Evolutionary conservation across 345 rosid species (phyloP), one percentile per base, ranked within the genome.

Genomic region (Heritiera littoralis): DNA sequence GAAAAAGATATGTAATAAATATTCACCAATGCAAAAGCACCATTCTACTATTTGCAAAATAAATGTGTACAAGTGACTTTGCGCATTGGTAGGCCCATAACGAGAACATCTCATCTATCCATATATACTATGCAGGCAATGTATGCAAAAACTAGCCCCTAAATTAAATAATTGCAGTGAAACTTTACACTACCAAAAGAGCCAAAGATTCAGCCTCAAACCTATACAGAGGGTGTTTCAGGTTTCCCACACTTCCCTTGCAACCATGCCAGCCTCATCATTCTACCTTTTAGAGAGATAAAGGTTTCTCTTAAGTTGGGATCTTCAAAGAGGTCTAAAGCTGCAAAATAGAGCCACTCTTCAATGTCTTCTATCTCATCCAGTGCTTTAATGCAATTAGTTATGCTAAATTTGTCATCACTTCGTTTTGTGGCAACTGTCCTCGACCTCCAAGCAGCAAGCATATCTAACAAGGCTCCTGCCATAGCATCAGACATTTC

Each of bases 271-370:
- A 89, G 77, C 76, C 91, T 63, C 23, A 83, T 46, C 77, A 74
- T 81, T 38, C 86, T 76, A 28, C 83, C 85, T 72, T 85, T 89
- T 54, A 91, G 81, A 52, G 91, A 91, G 3, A 94, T 61, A 72
- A 92, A 94, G 0, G 90, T 91, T 86, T 87, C 92, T 78, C 96
- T 86, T 54, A 78, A 66, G 83, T 55, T 77, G 32, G 91, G 84
- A 18, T 84, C 91, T 80, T 89, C 98, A 66, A 94, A 94, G 72
- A 94, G 90, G 78, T 92, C 94, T 72, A 94, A 69, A 48, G 93
- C 93, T 43, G 90, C 86, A 66, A 86, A 85, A 79, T 92, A 94
- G 38, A 91, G 82, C 59, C 72, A n/a, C 75, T 89, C 88, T 17
- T 91, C 93, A 5, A 88, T 66, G 28, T 82, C 80, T 83, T 85